A percentile compares a stretch with the other conserved stretches of the same genome.
Evolutionary conservation across 345 rosid species (phyloP).

Genomic region (Viola odorata): DNA sequence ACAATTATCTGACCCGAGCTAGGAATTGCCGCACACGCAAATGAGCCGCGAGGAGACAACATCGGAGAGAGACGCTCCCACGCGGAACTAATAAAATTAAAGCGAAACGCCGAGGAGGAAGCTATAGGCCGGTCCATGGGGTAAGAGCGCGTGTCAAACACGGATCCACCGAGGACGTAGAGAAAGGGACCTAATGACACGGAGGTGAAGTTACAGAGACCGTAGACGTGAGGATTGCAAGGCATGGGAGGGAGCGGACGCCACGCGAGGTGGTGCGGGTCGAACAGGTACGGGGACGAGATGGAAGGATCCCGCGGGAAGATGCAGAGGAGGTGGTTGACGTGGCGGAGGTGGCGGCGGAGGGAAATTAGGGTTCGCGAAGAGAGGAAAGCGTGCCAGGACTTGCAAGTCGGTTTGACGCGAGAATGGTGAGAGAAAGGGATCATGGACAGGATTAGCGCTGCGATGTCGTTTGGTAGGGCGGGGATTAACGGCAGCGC

Average conservation of each 20-base stretch:
- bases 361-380: slow-evolving; percentile 54
- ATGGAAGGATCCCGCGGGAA: slow-evolving; percentile 87
- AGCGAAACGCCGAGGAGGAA: slow-evolving; percentile 60
- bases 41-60: slow-evolving; percentile 84
- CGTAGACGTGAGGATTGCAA: slow-evolving; percentile 71
- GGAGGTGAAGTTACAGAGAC: slow-evolving; percentile 84
- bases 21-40: slow-evolving; percentile 62
- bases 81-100: slow-evolving; percentile 37
- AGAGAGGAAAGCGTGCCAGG: slow-evolving; percentile 74
- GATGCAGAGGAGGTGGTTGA: slow-evolving; percentile 61
- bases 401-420: slow-evolving; percentile 58
- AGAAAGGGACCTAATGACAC: slow-evolving; percentile 52
- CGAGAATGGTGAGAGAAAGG: slow-evolving; percentile 76
- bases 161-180: slow-evolving; percentile 83
- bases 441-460: slow-evolving; percentile 48
- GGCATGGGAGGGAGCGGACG: slow-evolving; percentile 69
- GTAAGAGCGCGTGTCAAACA: slow-evolving; percentile 74
- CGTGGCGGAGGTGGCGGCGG: slow-evolving; percentile 36
- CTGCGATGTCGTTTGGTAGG: slow-evolving; percentile 61
- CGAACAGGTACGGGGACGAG: slow-evolving; percentile 73
- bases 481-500: slow-evolving; percentile 56
- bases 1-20: slow-evolving; percentile 51
- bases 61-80: slow-evolving; percentile 78
- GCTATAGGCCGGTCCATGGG: slow-evolving; percentile 84
- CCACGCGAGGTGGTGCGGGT: slow-evolving; percentile 64